A percentile compares a stretch with the other conserved stretches of the same genome.
These are phyloP conservation scores for Neurospora sp. DNA, from an alignment of 495 filamentous ascomycete species.

Conservation along the genomic window DNA sequence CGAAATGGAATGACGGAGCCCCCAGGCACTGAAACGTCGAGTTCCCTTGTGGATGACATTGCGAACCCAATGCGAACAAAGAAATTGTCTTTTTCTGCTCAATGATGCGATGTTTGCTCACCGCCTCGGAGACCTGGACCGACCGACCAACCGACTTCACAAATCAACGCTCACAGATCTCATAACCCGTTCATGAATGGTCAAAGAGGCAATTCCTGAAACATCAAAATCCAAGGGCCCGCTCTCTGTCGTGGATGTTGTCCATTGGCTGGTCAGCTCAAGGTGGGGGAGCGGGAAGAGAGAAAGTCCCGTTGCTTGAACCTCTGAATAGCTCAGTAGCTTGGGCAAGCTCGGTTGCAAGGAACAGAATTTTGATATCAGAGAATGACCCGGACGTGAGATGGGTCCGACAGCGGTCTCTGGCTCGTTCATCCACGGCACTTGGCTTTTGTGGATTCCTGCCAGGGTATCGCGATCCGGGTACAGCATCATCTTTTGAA, in stretches of 20 bases:
- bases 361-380: neutral
- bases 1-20: neutral
- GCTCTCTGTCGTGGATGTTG: constrained; percentile 5
- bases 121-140: neutral
- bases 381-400: neutral
- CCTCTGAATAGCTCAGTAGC: neutral
- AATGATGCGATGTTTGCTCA: neutral
- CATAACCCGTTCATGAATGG: no score
- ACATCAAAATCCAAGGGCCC: constrained; percentile 2
- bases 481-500: neutral
- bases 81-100: neutral
- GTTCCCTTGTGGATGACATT: neutral
- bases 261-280: constrained; percentile 2
- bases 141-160: no score
- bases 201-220: constrained; percentile 4
- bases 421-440: neutral
- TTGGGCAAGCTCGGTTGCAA: neutral
- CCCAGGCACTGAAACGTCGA: neutral
- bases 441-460: neutral
- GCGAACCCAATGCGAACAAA: neutral
- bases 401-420: neutral
- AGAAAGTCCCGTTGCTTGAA: neutral
- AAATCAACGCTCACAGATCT: no score
- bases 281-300: neutral
- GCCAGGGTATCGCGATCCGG: neutral